Percentiles rank a stretch among this genome's conserved stretches.
phyloP scores from a whole-genome alignment of 257 asterid genomes.

The Penstemon barbatus region DNA sequence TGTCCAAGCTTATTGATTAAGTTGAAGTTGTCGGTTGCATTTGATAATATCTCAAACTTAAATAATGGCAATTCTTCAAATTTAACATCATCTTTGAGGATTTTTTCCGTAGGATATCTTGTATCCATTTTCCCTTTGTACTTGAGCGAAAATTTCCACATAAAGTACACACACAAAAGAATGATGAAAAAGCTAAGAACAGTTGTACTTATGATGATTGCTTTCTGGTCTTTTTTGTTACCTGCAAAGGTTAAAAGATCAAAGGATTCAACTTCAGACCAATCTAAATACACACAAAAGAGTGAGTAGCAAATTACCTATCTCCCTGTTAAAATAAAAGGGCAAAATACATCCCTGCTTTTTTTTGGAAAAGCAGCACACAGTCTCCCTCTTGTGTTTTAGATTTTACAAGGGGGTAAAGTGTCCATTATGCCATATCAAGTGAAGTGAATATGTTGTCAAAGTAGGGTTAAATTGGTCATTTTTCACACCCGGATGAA shows the following conservation, averaged over 20 bases:
- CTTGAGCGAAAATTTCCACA: background rate
- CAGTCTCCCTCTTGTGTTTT: no score
- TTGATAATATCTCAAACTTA: slow-evolving; percentile 26
- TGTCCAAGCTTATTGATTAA: slow-evolving; percentile 75
- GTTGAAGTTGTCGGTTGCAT: slow-evolving; percentile 31
- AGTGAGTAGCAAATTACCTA: no score
- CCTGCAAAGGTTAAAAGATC: background rate
- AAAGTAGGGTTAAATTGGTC: no score
- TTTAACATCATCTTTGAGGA: slow-evolving; percentile 24
- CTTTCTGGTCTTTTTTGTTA: slow-evolving; percentile 11
- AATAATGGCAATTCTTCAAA: slow-evolving; percentile 28
- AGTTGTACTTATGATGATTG: slow-evolving; percentile 2
- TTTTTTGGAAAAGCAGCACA: no score
- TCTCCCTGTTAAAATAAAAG: no score
- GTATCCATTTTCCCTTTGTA: slow-evolving; percentile 32
- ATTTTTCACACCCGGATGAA: no score
- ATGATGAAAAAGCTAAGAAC: slow-evolving; percentile 6
- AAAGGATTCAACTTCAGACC: no score
- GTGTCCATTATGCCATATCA: no score
- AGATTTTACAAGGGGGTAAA: no score
- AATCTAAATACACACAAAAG: no score
- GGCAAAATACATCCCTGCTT: no score
- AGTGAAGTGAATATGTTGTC: no score
- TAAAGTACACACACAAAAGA: slow-evolving; percentile 7
- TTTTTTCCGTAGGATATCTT: slow-evolving; percentile 4